Conservation (phyloP, 768 basidiomycete species). For the Clitopilus hobsonii region DNA sequence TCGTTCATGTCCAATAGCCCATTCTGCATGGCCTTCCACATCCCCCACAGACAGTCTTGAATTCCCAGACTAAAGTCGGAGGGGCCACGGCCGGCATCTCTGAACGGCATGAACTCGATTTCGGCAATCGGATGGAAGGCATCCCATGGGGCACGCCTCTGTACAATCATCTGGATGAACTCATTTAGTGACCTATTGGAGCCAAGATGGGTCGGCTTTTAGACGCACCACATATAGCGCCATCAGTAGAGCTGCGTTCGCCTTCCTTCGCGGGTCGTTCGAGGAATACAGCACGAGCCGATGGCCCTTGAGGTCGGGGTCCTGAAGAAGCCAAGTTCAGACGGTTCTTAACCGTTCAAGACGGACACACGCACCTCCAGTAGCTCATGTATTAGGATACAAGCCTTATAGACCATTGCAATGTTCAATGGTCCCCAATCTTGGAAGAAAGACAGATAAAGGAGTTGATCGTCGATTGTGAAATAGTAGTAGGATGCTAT, state of each 20-base stretch:
- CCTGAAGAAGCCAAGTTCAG: constrained; percentile 47
- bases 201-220: constrained; percentile 4
- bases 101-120: constrained; percentile 90
- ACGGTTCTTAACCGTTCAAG: constrained; percentile 13
- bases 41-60: constrained; percentile 86
- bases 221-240: constrained; percentile 83
- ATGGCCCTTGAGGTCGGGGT: constrained; percentile 66
- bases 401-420: constrained; percentile 90
- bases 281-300: constrained; percentile 86
- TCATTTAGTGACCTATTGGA: constrained; percentile 7
- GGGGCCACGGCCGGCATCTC: constrained; percentile 90
- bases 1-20: constrained; percentile 92
- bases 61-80: constrained; percentile 93
- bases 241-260: constrained; percentile 93
- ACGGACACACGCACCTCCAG: constrained; percentile 53
- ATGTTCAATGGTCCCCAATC: constrained; percentile 93
- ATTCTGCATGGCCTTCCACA: constrained; percentile 90
- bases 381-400: constrained; percentile 87
- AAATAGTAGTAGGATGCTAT: constrained; percentile 83
- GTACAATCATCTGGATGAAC: constrained; percentile 80
- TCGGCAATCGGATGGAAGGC: constrained; percentile 93
- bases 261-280: constrained; percentile 80
- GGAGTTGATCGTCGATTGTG: constrained; percentile 87
- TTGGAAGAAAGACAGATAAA: constrained; percentile 91
- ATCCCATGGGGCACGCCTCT: constrained; percentile 86